Base-by-base conservation (phyloP, 768 basidiomycete genomes). In the Calocybe gangraenosa region DNA sequence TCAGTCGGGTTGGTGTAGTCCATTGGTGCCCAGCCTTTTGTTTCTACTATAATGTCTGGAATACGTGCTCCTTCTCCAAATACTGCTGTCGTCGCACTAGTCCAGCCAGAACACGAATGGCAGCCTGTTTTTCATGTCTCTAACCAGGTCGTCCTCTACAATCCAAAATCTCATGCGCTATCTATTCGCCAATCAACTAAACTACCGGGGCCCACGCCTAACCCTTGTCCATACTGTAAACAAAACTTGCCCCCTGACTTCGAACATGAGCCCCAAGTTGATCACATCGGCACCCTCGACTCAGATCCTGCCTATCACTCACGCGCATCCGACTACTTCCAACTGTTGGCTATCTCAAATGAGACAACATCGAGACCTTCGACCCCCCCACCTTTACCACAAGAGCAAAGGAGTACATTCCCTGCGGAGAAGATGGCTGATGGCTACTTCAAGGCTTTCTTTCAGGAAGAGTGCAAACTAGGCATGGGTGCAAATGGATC, bases 401-500 rank as follows among this genome's bases (percentile, higher is more conserved):
- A 42, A 2, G 42, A 51, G 32, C 44, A 50, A 15, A 50, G 62
- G 48, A 63, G 64, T 23, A 58, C 77, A 1, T 89, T 90, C 63
- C 70, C 79, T 2, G 73, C 79, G 2, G 83, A 85, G 40, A 73
- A 76, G 23, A 87, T 91, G 86, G 91, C 92, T 0, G 85, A 92
- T 42, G 93, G 93, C 0, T 97, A 97, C 61, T 95, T 94, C 67
- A 79, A 84, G 53, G 76, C 89, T 0, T 98, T 95, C 69, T 98
- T 98, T 58, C 79, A 84, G 46, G 93, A 96, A 57, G 91, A 94
- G 53, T 81, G 76, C 49, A 78, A 84, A 47, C 71, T 98, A 5
- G 94, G 94, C 0, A 94, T 96, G 90, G 94, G 94, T 34, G 93
- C 93, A 0, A 92, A 92, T 56, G 94, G 95, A 1, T 86, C 75